Conservation (phyloP, 139 green algal genomes). For the Volvox reticuliferus region DNA sequence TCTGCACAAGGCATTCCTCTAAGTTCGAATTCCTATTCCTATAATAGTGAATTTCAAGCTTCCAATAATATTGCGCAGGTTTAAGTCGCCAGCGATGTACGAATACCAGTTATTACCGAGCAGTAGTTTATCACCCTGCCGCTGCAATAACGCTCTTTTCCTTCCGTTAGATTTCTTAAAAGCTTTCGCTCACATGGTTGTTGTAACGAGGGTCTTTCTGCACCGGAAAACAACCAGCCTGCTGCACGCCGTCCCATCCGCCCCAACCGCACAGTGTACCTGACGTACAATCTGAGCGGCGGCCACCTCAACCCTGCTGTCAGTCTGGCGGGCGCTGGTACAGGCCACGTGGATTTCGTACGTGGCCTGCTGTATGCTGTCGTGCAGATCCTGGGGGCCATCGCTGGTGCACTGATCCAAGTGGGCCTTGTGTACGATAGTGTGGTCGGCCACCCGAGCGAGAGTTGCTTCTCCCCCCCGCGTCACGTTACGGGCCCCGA, state of each 20-base stretch:
- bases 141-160: no score
- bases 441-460: conserved; percentile 7
- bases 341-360: conserved; percentile 61
- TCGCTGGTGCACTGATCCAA: conserved; percentile 56
- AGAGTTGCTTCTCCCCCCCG: conserved; percentile 43
- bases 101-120: no score
- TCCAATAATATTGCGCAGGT: no score
- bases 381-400: conserved; percentile 58
- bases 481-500: conserved; percentile 45
- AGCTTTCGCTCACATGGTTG: no score
- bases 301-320: conserved; percentile 69
- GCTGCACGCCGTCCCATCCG: not conserved
- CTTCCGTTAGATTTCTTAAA: no score
- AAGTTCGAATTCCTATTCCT: no score
- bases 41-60: no score
- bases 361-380: conserved; percentile 53
- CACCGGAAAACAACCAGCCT: no score
- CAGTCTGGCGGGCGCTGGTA: conserved; percentile 49
- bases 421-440: conserved; percentile 44
- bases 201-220: no score
- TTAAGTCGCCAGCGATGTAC: no score
- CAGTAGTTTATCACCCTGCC: no score
- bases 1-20: no score
- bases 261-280: conserved; percentile 41
- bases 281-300: conserved; percentile 37